phyloP scores from a whole-genome alignment of 129 eudicot genomes.

The Cynara cardunculus region DNA sequence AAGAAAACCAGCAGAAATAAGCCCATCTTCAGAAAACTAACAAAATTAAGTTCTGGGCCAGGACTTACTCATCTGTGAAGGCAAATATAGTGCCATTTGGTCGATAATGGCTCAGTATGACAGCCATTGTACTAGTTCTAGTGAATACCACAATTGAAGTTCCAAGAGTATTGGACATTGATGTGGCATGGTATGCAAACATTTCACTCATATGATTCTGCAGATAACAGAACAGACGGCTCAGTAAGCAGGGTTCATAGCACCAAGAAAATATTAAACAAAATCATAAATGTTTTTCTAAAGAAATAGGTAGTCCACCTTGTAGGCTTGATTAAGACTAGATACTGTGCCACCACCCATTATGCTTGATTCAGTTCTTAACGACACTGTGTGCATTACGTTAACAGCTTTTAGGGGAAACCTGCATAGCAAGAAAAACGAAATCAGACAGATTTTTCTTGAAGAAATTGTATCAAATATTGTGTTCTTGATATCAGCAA shows the following conservation, averaged over 20 bases:
- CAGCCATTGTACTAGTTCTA: conserved; percentile 88
- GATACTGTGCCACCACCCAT: conserved; percentile 55
- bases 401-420: conserved; percentile 96
- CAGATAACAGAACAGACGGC: conserved; percentile 15
- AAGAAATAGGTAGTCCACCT: conserved; percentile 37
- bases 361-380: conserved; percentile 89
- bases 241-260: neutral
- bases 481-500: neutral
- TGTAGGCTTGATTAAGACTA: conserved; percentile 70
- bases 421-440: conserved; percentile 44
- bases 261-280: neutral
- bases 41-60: neutral
- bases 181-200: conserved; percentile 96
- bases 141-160: conserved; percentile 96
- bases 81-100: conserved; percentile 97
- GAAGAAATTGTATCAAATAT: neutral
- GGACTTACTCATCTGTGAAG: conserved; percentile 90
- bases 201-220: conserved; percentile 99
- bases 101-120: conserved; percentile 84
- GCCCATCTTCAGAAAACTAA: neutral
- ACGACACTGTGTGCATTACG: conserved; percentile 94
- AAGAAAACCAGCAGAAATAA: conserved; percentile 3
- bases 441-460: neutral
- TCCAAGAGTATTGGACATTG: conserved; percentile 97
- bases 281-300: neutral